Evolutionary conservation across 2,329 filamentous ascomycete species (phyloP), one percentile per base, ranked within the genome.

Genomic region (Metarhizium robertsii): DNA sequence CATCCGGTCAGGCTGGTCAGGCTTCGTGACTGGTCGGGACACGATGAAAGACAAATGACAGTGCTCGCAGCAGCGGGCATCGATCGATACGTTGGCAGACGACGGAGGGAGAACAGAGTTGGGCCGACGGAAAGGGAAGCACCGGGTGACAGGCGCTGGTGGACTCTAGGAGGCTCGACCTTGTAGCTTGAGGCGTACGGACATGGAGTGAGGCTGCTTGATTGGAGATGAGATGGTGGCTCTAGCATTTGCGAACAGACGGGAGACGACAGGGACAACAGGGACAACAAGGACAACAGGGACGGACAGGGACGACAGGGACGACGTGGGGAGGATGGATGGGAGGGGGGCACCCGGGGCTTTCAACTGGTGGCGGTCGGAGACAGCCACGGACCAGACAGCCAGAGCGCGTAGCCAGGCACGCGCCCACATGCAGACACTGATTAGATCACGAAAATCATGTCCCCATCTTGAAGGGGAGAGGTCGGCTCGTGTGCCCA

Each of bases 81-180:
- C 68, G 74, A 75, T 76, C 68, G 74, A 75, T 74, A 73, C 70
- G 74, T 71, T 75, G 74, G 72, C 53, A 48, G 43, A 46, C 52
- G 36, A 46, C 51, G 53, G 32, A 53, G 45, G 47, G 38, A 46
- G 52, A 36, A 30, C 52, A 29, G 46, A 51, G 49, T 43, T 30
- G 50, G 45, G 45, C 30, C 20, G 45, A 48, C 20, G 45, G 43
- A 49, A 50, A 7, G 47, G 29, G 47, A 51, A 50, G 52, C 46
- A 53, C 45, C 20, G 45, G 20, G 7, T 48, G 45, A 48, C 25
- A 30, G 20, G 45, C 25, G 43, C 25, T 25, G 25, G 25, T 25
- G 25, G 25, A 25, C 25, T 25, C 25, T 25, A 25, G 25, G 25
- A 25, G 25, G 25, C 25, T 25, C 25, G 25, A 25, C 25, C 25